Base-by-base conservation (phyloP, 2,329 filamentous ascomycete genomes). In the Beauveria australis region DNA sequence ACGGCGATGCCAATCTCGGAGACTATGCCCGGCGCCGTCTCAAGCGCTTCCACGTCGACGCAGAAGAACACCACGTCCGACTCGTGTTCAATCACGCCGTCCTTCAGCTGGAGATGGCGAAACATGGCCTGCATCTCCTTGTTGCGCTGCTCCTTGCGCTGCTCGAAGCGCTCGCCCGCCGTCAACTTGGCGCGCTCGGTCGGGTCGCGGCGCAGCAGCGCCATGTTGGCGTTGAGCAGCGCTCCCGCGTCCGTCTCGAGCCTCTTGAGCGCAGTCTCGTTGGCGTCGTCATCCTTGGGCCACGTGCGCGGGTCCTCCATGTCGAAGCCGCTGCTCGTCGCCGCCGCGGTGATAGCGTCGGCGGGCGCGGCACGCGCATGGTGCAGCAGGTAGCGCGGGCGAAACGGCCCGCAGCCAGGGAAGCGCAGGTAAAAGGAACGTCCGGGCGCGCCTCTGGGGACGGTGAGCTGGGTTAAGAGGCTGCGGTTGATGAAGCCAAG, bases 1-100 rank as follows among this genome's bases (percentile, higher is more conserved):
- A 87, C 86, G 1, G 91, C 87, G 46, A 99, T 78, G 1, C 94
- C 94, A 44, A 99, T 80, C 72, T 99, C 94, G 0, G 92, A 96
- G 62, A 97, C 81, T 14, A 83, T 77, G 40, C 79, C 76, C 14
- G 85, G 82, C 49, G 83, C 78, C 24, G 75, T 74, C 71, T 99
- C 94, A 61, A 87, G 90, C 1, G 88, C 86, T 72, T 99, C 94
- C 37, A 94, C 77, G 67, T 99, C 94, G 49, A 97, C 78, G 63
- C 83, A 85, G 62, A 96, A 78, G 66, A 97, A 88, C 8, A 95
- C 79, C 5, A 69, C 66, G 24, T 70, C 63, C 19, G 49, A 46
- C 37, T 19, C n/a, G 1, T 46, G 44, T 9, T 59, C 64, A 19
- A 60, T 61, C 16, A 12, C 43, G 22, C 44, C 51, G 12, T 54